A percentile compares a stretch with the other conserved stretches of the same genome.
Evolutionary conservation across 2,329 filamentous ascomycete species (phyloP).

Genomic region (Chaetomiaceae sp.): DNA sequence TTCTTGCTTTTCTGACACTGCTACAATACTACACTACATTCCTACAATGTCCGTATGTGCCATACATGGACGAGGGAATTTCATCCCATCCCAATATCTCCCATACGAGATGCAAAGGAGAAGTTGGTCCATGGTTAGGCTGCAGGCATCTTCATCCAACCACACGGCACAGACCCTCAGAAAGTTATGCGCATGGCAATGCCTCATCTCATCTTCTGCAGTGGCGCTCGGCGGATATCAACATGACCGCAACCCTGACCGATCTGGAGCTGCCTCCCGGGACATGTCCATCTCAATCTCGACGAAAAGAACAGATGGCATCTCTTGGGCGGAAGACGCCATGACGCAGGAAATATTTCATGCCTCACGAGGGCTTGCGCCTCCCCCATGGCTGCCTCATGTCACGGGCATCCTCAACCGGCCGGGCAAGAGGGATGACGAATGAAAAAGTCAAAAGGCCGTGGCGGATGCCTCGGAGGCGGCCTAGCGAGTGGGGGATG

Average conservation of each 20-base stretch:
- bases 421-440: slow-evolving; percentile 15
- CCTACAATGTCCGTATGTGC: too few relatives aligned
- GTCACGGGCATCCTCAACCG: background rate
- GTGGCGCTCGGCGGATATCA: too few relatives aligned
- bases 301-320: slow-evolving; percentile 16
- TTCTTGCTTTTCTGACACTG: background rate
- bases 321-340: background rate
- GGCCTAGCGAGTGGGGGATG: slow-evolving; percentile 10
- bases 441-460: slow-evolving; percentile 12
- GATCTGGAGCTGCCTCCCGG: too few relatives aligned
- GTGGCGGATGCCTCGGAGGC: slow-evolving; percentile 24
- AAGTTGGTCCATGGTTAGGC: background rate
- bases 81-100: too few relatives aligned
- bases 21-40: too few relatives aligned
- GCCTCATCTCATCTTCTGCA: background rate
- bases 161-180: too few relatives aligned
- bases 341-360: background rate
- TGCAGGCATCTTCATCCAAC: too few relatives aligned
- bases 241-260: too few relatives aligned
- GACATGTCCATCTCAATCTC: too few relatives aligned
- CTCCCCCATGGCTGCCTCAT: background rate
- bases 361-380: background rate
- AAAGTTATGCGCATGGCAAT: too few relatives aligned
- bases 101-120: too few relatives aligned
- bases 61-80: too few relatives aligned